A percentile compares a stretch with the other conserved stretches of the same genome.
phyloP scores from a whole-genome alignment of 805 yeast species.

The Dipodascopsis uninucleata region DNA sequence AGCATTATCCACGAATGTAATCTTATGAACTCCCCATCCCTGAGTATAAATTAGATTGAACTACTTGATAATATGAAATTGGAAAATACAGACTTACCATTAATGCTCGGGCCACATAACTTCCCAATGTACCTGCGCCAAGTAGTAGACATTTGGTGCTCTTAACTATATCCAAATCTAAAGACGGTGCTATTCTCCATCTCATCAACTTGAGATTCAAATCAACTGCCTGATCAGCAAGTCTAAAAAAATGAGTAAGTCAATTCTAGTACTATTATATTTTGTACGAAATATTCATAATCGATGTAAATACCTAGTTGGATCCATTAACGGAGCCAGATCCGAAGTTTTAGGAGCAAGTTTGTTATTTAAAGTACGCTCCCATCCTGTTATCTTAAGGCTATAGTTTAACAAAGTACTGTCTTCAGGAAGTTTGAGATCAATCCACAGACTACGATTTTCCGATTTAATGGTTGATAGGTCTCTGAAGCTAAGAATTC shows the following conservation, averaged over 20 bases:
- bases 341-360: slow-evolving; percentile 82
- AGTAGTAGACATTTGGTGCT: slow-evolving; percentile 63
- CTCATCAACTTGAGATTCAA: slow-evolving; percentile 88
- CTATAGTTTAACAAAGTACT: slow-evolving; percentile 27
- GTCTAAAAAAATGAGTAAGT: too few species aligned
- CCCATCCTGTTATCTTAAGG: slow-evolving; percentile 78
- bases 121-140: slow-evolving; percentile 97
- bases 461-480: slow-evolving; percentile 11
- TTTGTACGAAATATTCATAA: background rate
- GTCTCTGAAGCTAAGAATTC: slow-evolving; percentile 43
- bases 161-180: slow-evolving; percentile 65
- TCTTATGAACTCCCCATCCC: slow-evolving; percentile 90
- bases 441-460: slow-evolving; percentile 33
- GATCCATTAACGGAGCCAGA: slow-evolving; percentile 75
- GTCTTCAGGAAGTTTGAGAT: slow-evolving; percentile 19
- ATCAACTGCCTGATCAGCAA: slow-evolving; percentile 91
- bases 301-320: slow-evolving; percentile 41
- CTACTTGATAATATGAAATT: background rate
- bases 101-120: slow-evolving; percentile 79
- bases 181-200: slow-evolving; percentile 87
- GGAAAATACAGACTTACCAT: slow-evolving; percentile 35
- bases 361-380: slow-evolving; percentile 59
- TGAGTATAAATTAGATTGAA: background rate
- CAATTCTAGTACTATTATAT: too few species aligned
- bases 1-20: slow-evolving; percentile 89